These are phyloP conservation scores for Hypoxylon intermedium DNA, from an alignment of 495 filamentous ascomycete species.

Conservation along the genomic window DNA sequence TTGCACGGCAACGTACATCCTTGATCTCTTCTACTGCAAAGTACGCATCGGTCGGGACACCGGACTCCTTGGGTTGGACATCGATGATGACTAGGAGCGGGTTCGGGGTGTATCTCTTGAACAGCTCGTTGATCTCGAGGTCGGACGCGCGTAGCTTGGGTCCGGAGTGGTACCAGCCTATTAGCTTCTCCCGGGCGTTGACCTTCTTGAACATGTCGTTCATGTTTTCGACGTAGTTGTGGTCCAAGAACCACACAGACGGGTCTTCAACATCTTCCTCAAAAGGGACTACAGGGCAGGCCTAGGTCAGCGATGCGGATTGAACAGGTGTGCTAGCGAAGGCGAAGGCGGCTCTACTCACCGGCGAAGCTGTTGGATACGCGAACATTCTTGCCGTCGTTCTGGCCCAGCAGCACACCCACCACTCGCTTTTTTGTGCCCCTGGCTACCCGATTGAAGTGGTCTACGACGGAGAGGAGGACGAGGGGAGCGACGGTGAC, in stretches of 20 bases:
- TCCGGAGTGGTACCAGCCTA: slow-evolving; percentile 99
- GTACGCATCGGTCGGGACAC: slow-evolving; percentile 97
- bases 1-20: slow-evolving; percentile 69
- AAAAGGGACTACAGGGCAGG: slow-evolving; percentile 76
- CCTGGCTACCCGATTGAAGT: slow-evolving; percentile 89
- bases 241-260: slow-evolving; percentile 98
- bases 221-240: slow-evolving; percentile 99
- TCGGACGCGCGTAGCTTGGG: slow-evolving; percentile 96
- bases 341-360: too few relatives aligned
- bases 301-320: slow-evolving; percentile 22
- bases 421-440: slow-evolving; percentile 90
- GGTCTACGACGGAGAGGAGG: slow-evolving; percentile 96
- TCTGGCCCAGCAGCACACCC: slow-evolving; percentile 93
- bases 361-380: slow-evolving; percentile 99
- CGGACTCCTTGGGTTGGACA: slow-evolving; percentile 97
- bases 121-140: slow-evolving; percentile 98
- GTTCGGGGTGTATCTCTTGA: slow-evolving; percentile 98
- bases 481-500: slow-evolving; percentile 98
- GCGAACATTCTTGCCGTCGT: slow-evolving; percentile 90
- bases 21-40: slow-evolving; percentile 99
- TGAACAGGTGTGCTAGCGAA: too few relatives aligned
- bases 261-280: slow-evolving; percentile 99
- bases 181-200: slow-evolving; percentile 97
- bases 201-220: slow-evolving; percentile 99
- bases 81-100: slow-evolving; percentile 97